Percentiles rank a stretch among this genome's conserved stretches.
Evolutionary conservation across 495 filamentous ascomycete species (phyloP).

Genomic region (Penicillium taxi): DNA sequence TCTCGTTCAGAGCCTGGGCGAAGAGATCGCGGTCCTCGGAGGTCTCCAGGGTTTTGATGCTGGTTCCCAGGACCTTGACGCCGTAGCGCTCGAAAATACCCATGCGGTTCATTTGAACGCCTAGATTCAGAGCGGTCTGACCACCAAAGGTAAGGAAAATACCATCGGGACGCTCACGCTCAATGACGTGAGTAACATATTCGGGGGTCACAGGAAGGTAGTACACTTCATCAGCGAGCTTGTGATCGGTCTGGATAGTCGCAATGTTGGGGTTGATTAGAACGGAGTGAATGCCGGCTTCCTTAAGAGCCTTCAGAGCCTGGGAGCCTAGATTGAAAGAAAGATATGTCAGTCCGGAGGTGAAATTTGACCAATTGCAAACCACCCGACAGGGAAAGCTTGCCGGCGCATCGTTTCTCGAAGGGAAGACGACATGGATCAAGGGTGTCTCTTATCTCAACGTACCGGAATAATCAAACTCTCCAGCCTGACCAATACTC

Average conservation of each 20-base stretch:
- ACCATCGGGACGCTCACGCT: slow-evolving; percentile 84
- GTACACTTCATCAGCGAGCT: slow-evolving; percentile 94
- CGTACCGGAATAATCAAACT: slow-evolving; percentile 95
- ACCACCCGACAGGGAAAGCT: not conserved
- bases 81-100: slow-evolving; percentile 91
- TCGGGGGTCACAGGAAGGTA: slow-evolving; percentile 96
- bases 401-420: too few relatives aligned
- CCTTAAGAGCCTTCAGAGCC: slow-evolving; percentile 93
- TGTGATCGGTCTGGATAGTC: slow-evolving; percentile 97
- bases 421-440: too few relatives aligned
- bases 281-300: slow-evolving; percentile 87
- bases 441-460: slow-evolving; percentile 1
- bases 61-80: slow-evolving; percentile 90
- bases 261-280: slow-evolving; percentile 99
- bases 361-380: not conserved
- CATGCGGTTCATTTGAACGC: slow-evolving; percentile 95
- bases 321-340: slow-evolving; percentile 60
- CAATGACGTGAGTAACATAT: slow-evolving; percentile 94
- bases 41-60: slow-evolving; percentile 85
- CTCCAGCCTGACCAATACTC: slow-evolving; percentile 93
- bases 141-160: slow-evolving; percentile 96
- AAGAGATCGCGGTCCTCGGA: slow-evolving; percentile 96
- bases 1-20: slow-evolving; percentile 82
- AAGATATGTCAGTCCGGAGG: slow-evolving; percentile 7
- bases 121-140: slow-evolving; percentile 91